Evolutionary conservation across 768 basidiomycete genomes (phyloP).

Genomic region (Wakefieldia striispora): DNA sequence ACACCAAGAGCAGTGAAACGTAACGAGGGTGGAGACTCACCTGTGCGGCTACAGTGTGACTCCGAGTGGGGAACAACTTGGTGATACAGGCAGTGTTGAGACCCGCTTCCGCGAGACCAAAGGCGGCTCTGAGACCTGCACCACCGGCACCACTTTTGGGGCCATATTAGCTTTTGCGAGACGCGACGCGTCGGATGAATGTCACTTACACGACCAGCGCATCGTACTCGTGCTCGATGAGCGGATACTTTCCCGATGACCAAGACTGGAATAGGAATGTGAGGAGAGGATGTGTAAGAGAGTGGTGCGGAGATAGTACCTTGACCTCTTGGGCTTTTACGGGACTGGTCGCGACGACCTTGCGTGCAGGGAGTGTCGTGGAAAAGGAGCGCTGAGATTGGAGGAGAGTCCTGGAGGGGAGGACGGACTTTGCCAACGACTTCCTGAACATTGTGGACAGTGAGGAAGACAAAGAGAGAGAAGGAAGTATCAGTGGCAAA

Average conservation of each 20-base stretch:
- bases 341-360: conserved; percentile 68
- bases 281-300: background rate
- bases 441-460: conserved; percentile 59
- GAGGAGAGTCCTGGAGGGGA: conserved; percentile 40
- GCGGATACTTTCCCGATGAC: conserved; percentile 87
- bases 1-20: background rate
- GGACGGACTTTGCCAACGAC: conserved; percentile 43
- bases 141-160: conserved; percentile 86
- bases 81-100: conserved; percentile 99
- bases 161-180: conserved; percentile 15
- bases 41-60: conserved; percentile 98
- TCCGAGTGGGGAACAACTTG: conserved; percentile 97
- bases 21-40: conserved; percentile 37
- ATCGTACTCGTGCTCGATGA: conserved; percentile 99
- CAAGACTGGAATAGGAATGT: conserved; percentile 48
- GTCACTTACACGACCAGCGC: conserved; percentile 93
- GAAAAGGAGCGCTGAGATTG: conserved; percentile 62
- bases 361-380: conserved; percentile 55
- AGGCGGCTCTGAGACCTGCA: conserved; percentile 96
- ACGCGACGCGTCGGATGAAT: background rate
- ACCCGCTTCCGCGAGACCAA: conserved; percentile 96
- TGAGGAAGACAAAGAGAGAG: conserved; percentile 3
- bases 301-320: conserved; percentile 39
- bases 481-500: background rate
- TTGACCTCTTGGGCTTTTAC: conserved; percentile 81